Evolutionary conservation across 2,329 filamentous ascomycete genomes (phyloP).

Genomic region (Ophiostoma sp.): DNA sequence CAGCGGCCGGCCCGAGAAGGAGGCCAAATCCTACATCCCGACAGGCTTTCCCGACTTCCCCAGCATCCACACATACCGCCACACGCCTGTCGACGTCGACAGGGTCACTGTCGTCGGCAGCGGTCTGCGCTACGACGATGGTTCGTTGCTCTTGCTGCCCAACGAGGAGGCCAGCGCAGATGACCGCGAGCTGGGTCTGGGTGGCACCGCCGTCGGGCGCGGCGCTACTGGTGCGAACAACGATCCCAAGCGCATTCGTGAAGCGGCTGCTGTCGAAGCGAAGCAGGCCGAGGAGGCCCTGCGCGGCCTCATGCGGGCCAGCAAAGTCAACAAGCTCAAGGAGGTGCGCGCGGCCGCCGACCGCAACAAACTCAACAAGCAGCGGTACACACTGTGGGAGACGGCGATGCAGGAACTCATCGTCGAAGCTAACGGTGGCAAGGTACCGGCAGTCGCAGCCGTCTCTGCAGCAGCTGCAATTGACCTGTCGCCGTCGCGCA

Average conservation of each 20-base stretch:
- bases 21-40: constrained; percentile 52
- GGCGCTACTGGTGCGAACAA: background rate
- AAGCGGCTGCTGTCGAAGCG: constrained; percentile 54
- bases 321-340: constrained; percentile 60
- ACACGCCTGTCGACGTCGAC: constrained; percentile 46
- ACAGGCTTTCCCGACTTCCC: constrained; percentile 56
- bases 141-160: constrained; percentile 25
- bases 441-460: background rate
- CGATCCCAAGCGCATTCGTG: constrained; percentile 54
- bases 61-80: constrained; percentile 59
- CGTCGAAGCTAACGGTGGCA: constrained; percentile 13
- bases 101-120: constrained; percentile 31
- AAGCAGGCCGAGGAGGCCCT: constrained; percentile 59
- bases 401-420: constrained; percentile 54
- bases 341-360: constrained; percentile 54
- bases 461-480: background rate
- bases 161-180: constrained; percentile 32
- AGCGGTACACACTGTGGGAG: constrained; percentile 57
- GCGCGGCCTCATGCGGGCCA: constrained; percentile 53
- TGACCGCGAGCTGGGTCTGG: constrained; percentile 17
- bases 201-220: background rate
- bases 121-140: constrained; percentile 31
- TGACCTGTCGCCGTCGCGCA: constrained; percentile 13
- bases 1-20: constrained; percentile 54
- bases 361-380: constrained; percentile 46